Evolutionary conservation across 106 monocot species (phyloP).

Genomic region (Platanthera zijinensis): DNA sequence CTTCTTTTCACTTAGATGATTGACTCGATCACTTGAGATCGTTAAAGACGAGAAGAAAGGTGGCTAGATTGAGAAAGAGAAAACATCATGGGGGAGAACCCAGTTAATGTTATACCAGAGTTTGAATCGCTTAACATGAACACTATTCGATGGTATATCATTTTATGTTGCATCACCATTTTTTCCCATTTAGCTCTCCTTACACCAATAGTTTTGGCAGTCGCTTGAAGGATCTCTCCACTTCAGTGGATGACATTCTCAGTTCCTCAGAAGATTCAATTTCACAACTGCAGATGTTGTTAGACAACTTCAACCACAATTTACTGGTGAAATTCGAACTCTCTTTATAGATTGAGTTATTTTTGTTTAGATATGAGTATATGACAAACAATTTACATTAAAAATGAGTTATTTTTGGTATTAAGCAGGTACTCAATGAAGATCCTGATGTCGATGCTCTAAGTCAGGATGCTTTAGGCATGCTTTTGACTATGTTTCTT

Average conservation of each 20-base stretch:
- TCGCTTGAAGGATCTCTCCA: conserved; percentile 25
- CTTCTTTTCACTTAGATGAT: no score
- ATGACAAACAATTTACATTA: background rate
- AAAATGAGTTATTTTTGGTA: conserved; percentile 4
- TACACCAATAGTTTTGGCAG: conserved; percentile 7
- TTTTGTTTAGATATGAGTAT: conserved; percentile 2
- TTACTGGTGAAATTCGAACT: conserved; percentile 13
- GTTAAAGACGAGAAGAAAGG: background rate
- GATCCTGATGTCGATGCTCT: conserved; percentile 8
- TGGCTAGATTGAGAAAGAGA: background rate
- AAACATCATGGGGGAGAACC: conserved; percentile 27
- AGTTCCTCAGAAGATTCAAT: conserved; percentile 2
- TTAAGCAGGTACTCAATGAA: conserved; percentile 14
- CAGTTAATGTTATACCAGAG: conserved; percentile 1
- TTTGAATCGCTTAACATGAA: conserved; percentile 11
- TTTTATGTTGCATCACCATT: no score
- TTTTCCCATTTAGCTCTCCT: background rate
- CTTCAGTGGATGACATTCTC: conserved; percentile 1
- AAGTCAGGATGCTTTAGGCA: conserved; percentile 24
- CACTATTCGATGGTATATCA: conserved; percentile 16
- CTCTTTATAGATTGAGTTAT: background rate
- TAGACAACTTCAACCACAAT: conserved; percentile 17
- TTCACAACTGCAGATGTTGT: conserved; percentile 7
- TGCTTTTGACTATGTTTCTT: conserved; percentile 6
- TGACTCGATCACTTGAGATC: background rate